Base-by-base conservation (phyloP, 2,329 filamentous ascomycete genomes). In the Hypocreales sp. region DNA sequence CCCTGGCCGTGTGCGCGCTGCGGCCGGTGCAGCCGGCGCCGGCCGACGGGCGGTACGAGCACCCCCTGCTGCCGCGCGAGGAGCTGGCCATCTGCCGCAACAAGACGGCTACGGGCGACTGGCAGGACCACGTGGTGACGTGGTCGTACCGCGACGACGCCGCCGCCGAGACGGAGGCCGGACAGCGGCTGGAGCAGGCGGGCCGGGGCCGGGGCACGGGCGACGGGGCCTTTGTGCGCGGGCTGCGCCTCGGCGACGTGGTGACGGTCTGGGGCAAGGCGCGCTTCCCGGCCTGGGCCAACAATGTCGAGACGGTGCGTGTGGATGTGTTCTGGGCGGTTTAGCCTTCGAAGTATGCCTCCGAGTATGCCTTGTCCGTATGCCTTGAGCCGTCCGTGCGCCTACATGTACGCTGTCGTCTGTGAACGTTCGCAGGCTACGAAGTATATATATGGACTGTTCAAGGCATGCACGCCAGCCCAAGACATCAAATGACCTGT, bases 221-320 rank as follows among this genome's bases (percentile, higher is more conserved):
- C 0, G 56, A 61, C 27, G 72, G 72, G 1, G 47, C 58, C 20
- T 74, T 72, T 42, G 60, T 77, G 19, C 58, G 63, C 11, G 53
- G 48, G 24, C 40, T 77, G 36, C 61, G 58, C 36, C 36, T 70
- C n/a, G 72, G 72, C 1, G 72, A 77, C 36, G 60, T 71, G 12
- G 48, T 76, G 8, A 74, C 69, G 0, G 40, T 76, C 2, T 76
- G 71, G 71, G 69, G 52, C 1, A 71, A 65, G 45, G 58, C 67
- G 3, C 58, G 70, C 31, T 75, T 68, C 30, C 45, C 41, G 0
- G 60, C 49, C 0, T 77, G 72, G 72, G 24, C 29, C 2, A 75
- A 75, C 34, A 28, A 47, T 9, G 44, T 74, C 8, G 44, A 63
- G 25, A 53, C 47, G 9, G 61, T 64, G 3, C 54, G 56, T 42